Evolutionary conservation across 331 rosid species (phyloP).

Genomic region (Saraca asoca): DNA sequence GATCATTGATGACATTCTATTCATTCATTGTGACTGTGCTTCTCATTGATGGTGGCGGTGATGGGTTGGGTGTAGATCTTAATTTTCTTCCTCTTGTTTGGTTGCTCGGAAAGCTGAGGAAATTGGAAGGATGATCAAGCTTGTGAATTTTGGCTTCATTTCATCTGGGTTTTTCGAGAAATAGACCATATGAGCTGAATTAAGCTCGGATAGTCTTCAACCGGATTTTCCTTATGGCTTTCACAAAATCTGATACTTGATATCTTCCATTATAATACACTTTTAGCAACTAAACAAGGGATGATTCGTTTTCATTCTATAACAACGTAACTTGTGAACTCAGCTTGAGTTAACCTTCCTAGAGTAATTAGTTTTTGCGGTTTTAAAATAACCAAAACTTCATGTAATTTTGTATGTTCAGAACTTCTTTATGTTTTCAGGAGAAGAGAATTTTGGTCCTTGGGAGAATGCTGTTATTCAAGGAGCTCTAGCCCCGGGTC

Average conservation of each 20-base stretch:
- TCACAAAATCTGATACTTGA: background rate
- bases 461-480: constrained; percentile 60
- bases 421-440: constrained; percentile 40
- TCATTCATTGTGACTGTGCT: constrained; percentile 22
- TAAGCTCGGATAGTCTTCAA: background rate
- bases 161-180: constrained; percentile 24
- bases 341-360: no score
- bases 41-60: constrained; percentile 8
- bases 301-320: background rate
- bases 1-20: background rate
- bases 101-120: constrained; percentile 19
- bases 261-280: background rate
- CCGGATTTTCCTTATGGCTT: constrained; percentile 18
- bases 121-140: constrained; percentile 1
- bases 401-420: background rate
- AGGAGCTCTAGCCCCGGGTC: constrained; percentile 67
- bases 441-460: constrained; percentile 66
- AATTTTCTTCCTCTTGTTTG: constrained; percentile 2
- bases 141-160: constrained; percentile 25
- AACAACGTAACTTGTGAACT: background rate
- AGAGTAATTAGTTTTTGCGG: background rate
- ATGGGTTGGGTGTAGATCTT: constrained; percentile 40
- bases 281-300: constrained; percentile 16
- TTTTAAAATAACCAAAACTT: constrained; percentile 12
- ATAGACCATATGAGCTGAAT: background rate